Conservation (phyloP, 1,139 yeast genomes). For the Taiozyma sp. region DNA sequence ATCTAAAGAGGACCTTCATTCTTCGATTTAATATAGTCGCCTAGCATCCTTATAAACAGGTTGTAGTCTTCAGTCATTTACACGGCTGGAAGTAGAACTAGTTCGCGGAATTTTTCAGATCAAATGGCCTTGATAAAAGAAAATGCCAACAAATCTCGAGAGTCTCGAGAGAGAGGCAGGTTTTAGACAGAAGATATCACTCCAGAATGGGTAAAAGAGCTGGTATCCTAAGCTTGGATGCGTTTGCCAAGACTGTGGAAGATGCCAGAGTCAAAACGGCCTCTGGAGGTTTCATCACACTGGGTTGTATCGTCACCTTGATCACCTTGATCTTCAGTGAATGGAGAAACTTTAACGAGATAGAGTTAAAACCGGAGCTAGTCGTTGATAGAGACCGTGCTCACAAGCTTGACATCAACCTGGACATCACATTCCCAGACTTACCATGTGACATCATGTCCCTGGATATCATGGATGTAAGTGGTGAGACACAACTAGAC, state of each 20-base stretch:
- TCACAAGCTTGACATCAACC: conserved; percentile 65
- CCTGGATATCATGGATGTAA: conserved; percentile 71
- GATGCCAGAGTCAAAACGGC: conserved; percentile 87
- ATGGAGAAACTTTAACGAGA: conserved; percentile 63
- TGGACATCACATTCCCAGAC: conserved; percentile 78
- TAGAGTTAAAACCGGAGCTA: conserved; percentile 71
- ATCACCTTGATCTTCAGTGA: conserved; percentile 64
- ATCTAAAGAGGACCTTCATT: conserved; percentile 1
- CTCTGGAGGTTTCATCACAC: conserved; percentile 84
- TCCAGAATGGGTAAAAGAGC: conserved; percentile 13
- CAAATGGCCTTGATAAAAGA: background rate
- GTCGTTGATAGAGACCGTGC: conserved; percentile 86
- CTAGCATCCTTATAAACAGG: background rate
- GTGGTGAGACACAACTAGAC: conserved; percentile 80
- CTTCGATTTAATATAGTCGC: background rate
- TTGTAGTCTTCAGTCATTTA: background rate
- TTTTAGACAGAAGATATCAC: background rate
- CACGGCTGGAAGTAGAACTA: background rate
- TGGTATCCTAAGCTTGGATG: conserved; percentile 65
- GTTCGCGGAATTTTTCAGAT: background rate
- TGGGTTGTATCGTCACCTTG: conserved; percentile 60
- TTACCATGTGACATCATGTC: conserved; percentile 72
- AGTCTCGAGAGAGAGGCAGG: background rate
- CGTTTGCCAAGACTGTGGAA: conserved; percentile 90
- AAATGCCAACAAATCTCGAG: background rate